Evolutionary conservation across 2,329 filamentous ascomycete species (phyloP).

Genomic region (Fusarium anthophilum): DNA sequence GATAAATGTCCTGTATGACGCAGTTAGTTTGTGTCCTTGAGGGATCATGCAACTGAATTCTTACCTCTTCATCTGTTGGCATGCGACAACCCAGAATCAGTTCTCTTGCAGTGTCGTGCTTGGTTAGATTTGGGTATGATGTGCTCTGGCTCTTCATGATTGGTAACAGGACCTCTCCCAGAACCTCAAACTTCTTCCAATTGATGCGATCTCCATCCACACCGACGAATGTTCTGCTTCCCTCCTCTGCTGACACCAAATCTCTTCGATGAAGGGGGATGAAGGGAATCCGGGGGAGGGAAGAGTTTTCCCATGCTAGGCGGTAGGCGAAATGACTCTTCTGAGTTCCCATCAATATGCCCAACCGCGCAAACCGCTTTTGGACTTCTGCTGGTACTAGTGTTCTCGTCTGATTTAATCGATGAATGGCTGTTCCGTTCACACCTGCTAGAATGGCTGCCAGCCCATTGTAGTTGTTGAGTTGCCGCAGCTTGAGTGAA

Average conservation of each 20-base stretch:
- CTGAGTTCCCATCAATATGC: slow-evolving; percentile 91
- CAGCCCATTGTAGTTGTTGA: slow-evolving; percentile 97
- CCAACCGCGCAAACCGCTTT: slow-evolving; percentile 87
- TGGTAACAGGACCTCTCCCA: slow-evolving; percentile 89
- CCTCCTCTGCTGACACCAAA: slow-evolving; percentile 90
- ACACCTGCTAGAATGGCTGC: slow-evolving; percentile 95
- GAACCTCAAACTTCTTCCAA: slow-evolving; percentile 97
- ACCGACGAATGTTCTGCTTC: slow-evolving; percentile 88
- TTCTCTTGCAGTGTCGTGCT: slow-evolving; percentile 75
- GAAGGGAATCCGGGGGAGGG: slow-evolving; percentile 89
- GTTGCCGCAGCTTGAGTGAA: slow-evolving; percentile 82
- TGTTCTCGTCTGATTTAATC: slow-evolving; percentile 80
- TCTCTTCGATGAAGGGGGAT: slow-evolving; percentile 90
- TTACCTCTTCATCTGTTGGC: slow-evolving; percentile 86
- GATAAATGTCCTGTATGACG: slow-evolving; percentile 67
- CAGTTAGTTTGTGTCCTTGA: slow-evolving; percentile 35
- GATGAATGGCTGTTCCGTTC: slow-evolving; percentile 86
- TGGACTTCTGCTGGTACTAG: slow-evolving; percentile 76
- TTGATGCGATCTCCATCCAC: slow-evolving; percentile 81
- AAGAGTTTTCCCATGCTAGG: slow-evolving; percentile 97
- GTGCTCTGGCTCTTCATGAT: slow-evolving; percentile 92
- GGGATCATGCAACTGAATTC: slow-evolving; percentile 44
- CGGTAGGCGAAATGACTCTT: slow-evolving; percentile 95
- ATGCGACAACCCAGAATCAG: slow-evolving; percentile 85
- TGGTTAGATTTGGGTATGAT: slow-evolving; percentile 77